Evolutionary conservation across 2,329 filamentous ascomycete genomes (phyloP).

Genomic region (Sarocladiaceae sp.): DNA sequence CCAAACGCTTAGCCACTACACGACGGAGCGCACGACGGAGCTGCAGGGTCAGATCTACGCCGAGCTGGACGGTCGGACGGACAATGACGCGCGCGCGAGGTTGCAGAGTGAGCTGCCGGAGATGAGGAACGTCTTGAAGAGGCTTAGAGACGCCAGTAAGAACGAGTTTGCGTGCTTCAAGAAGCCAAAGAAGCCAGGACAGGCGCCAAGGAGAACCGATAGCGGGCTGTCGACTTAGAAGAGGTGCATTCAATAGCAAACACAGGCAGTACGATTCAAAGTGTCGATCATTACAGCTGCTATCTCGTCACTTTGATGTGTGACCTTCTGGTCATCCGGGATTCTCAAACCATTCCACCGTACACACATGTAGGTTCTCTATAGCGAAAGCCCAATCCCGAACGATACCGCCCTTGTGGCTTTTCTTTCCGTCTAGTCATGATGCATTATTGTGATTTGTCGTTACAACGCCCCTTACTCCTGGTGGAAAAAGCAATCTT

Average conservation of each 20-base stretch:
- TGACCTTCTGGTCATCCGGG: too few species aligned
- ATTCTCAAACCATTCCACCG: too few species aligned
- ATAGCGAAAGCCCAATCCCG: too few species aligned
- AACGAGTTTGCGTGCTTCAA: slow-evolving; percentile 85
- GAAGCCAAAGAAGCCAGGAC: slow-evolving; percentile 47
- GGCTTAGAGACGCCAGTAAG: slow-evolving; percentile 70
- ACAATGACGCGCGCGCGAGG: slow-evolving; percentile 72
- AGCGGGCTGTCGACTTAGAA: slow-evolving; percentile 24
- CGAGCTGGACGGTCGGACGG: slow-evolving; percentile 81
- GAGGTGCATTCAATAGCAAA: too few species aligned
- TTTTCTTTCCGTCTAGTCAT: slow-evolving; percentile 5
- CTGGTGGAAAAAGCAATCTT: neutral
- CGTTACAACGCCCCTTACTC: neutral
- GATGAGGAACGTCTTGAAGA: slow-evolving; percentile 83
- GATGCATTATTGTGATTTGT: slow-evolving; percentile 9
- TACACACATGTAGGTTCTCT: too few species aligned
- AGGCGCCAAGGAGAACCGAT: slow-evolving; percentile 24
- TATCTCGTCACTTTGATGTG: too few species aligned
- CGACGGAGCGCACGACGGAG: slow-evolving; percentile 72
- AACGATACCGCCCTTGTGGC: too few species aligned
- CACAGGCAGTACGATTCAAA: too few species aligned
- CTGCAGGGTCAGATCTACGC: slow-evolving; percentile 88
- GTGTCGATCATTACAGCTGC: too few species aligned
- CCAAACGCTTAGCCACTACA: slow-evolving; percentile 86
- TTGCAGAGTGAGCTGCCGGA: slow-evolving; percentile 84